Base-by-base conservation (phyloP, 768 basidiomycete genomes). In the Serendipita vermifera region DNA sequence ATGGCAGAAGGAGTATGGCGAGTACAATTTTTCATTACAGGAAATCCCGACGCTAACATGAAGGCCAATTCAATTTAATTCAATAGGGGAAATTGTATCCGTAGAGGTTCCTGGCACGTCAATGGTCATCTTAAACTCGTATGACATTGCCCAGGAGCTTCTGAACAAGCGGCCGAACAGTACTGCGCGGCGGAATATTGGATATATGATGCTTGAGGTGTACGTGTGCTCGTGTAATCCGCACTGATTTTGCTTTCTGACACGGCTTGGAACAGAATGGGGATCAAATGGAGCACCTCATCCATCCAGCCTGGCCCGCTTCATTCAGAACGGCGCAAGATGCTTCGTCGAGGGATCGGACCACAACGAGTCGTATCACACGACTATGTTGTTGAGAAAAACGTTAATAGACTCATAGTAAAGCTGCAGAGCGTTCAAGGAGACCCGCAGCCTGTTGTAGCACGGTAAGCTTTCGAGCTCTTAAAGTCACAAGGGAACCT, bases 321-420 rank as follows among this genome's bases (percentile, higher is more conserved):
- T 5, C 46, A 51, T 26, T n/a, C 22, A 6, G 31, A 6, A 29
- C 20, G 31, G 46, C 46, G 46, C 15, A 17, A n/a, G 5, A 51
- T 51, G 46, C 31, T 51, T 29, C n/a, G 46, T 26, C 46, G 46
- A 15, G 46, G 46, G 3, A 51, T 51, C 22, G 46, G 46, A n/a
- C 46, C 46, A 6, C 24, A 20, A 5, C 24, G 27, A n/a, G 31
- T 51, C 15, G 22, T 29, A 51, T 15, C 27, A 3, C 5, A 51
- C 5, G 46, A 51, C 27, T 29, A 20, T 51, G 22, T 51, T 17
- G 31, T 51, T 15, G 46, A 51, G 27, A 51, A 29, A n/a, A 5
- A 6, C 6, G 17, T 29, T 3, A 3, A 29, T 3, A 20, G 5
- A 5, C 27, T 51, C 27, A n/a, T 51, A 7, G 22, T 51, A n/a